A percentile compares a stretch with the other conserved stretches of the same genome.
Conservation (phyloP, 148 eudicot genomes). For the Cornus florida region DNA sequence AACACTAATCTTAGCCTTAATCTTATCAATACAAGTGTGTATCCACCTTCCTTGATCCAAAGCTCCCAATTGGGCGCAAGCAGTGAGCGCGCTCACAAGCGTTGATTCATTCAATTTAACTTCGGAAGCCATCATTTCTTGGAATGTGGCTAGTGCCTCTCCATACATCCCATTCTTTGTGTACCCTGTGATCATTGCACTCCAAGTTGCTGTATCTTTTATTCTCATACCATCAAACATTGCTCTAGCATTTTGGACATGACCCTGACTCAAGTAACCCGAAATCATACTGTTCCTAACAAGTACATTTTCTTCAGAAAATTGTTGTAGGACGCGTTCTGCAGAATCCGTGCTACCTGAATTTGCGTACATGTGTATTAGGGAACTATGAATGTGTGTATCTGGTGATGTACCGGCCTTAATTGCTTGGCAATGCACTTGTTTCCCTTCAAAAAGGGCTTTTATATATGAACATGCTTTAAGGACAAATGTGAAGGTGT, state of each 20-base stretch:
- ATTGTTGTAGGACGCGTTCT: slow-evolving; percentile 10
- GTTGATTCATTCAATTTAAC: slow-evolving; percentile 12
- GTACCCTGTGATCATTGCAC: slow-evolving; percentile 25
- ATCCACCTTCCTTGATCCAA: slow-evolving; percentile 24
- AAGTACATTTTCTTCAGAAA: slow-evolving; percentile 15
- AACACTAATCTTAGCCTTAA: neutral
- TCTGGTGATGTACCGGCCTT: slow-evolving; percentile 12
- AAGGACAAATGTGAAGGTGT: slow-evolving; percentile 24
- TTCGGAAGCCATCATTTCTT: slow-evolving; percentile 10
- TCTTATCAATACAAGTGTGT: slow-evolving; percentile 15
- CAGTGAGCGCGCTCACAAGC: slow-evolving; percentile 23
- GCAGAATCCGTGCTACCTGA: slow-evolving; percentile 15
- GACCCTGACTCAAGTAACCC: slow-evolving; percentile 19
- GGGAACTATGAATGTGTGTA: slow-evolving; percentile 14
- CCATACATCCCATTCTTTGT: slow-evolving; percentile 16
- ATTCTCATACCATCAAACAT: slow-evolving; percentile 17
- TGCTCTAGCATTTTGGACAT: slow-evolving; percentile 5
- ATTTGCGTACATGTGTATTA: slow-evolving; percentile 19
- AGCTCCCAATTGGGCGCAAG: slow-evolving; percentile 19
- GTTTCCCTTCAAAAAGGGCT: slow-evolving; percentile 20
- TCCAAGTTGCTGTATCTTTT: slow-evolving; percentile 22
- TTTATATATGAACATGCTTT: slow-evolving; percentile 24
- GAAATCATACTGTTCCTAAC: slow-evolving; percentile 15
- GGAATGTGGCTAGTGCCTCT: slow-evolving; percentile 14
- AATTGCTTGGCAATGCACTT: slow-evolving; percentile 18